phyloP scores from a whole-genome alignment of 768 basidiomycete species.

The Peribolospora kevripleyi region DNA sequence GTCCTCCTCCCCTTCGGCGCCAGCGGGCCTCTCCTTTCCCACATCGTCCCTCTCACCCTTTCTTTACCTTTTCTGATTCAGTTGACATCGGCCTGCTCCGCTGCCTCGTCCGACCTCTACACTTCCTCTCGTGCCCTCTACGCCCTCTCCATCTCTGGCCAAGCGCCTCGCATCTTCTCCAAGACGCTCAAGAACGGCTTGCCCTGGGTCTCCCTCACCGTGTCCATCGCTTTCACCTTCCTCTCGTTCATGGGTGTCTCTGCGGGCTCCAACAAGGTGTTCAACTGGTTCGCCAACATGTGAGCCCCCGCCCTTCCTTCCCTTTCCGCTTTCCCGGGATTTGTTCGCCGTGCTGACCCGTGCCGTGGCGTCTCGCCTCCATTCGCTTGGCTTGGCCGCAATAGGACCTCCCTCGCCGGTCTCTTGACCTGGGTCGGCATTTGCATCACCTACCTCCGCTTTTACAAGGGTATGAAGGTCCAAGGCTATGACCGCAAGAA shows the following conservation, averaged over 20 bases:
- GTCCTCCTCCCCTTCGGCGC: constrained; percentile 19
- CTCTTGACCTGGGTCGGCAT: background rate
- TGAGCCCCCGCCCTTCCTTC: background rate
- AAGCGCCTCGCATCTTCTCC: constrained; percentile 20
- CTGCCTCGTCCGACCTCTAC: constrained; percentile 19
- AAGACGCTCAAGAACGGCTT: constrained; percentile 19
- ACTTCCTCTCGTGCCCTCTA: constrained; percentile 20
- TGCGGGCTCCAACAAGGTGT: background rate
- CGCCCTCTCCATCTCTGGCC: constrained; percentile 19
- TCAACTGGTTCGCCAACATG: background rate
- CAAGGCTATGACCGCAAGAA: background rate
- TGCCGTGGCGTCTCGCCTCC: background rate
- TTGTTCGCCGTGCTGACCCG: no score
- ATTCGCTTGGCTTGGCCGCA: background rate
- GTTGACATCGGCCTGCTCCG: constrained; percentile 20
- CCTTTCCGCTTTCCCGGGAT: background rate
- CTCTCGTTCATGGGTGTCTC: background rate
- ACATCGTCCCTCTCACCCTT: constrained; percentile 14
- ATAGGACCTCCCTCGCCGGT: no score
- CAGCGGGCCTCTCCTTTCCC: constrained; percentile 20
- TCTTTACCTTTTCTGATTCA: no score
- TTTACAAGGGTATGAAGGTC: background rate
- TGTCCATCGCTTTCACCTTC: constrained; percentile 1
- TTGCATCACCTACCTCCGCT: background rate
- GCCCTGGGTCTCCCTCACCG: constrained; percentile 16